These are phyloP conservation scores for Anthoceros angustus DNA, from an alignment of 225 moss, liverwort and hornwort genomes.

Conservation along the genomic window DNA sequence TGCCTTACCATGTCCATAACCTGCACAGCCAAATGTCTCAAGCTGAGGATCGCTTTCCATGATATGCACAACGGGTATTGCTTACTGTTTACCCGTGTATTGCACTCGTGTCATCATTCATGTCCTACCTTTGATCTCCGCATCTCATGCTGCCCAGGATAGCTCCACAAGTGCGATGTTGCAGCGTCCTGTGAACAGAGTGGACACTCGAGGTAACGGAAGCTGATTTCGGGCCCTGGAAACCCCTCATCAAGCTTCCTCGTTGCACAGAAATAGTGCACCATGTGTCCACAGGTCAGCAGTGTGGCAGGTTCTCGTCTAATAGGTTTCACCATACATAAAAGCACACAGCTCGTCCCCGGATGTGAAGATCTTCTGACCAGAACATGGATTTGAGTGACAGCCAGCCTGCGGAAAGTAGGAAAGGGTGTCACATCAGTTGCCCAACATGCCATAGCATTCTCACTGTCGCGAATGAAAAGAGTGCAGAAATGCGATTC, in stretches of 20 bases:
- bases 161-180: conserved; percentile 24
- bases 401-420: not conserved
- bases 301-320: conserved; percentile 37
- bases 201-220: conserved; percentile 44
- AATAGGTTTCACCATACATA: conserved; percentile 40
- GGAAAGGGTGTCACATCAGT: no score
- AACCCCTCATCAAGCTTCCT: conserved; percentile 34
- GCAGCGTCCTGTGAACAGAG: conserved; percentile 27
- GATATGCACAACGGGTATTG: not conserved
- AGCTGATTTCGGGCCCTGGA: conserved; percentile 47
- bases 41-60: no score
- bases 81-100: not conserved
- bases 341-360: conserved; percentile 44
- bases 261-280: conserved; percentile 40
- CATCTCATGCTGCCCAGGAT: conserved; percentile 32
- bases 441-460: no score
- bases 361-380: conserved; percentile 23
- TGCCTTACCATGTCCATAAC: no score
- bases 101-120: not conserved
- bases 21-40: no score
- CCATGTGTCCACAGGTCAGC: conserved; percentile 40
- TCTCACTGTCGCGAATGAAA: no score
- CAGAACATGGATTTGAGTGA: not conserved
- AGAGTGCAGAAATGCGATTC: no score
- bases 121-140: conserved; percentile 27